Evolutionary conservation across 2,329 filamentous ascomycete species (phyloP).

Genomic region (Pseudogymnoascus sp.): DNA sequence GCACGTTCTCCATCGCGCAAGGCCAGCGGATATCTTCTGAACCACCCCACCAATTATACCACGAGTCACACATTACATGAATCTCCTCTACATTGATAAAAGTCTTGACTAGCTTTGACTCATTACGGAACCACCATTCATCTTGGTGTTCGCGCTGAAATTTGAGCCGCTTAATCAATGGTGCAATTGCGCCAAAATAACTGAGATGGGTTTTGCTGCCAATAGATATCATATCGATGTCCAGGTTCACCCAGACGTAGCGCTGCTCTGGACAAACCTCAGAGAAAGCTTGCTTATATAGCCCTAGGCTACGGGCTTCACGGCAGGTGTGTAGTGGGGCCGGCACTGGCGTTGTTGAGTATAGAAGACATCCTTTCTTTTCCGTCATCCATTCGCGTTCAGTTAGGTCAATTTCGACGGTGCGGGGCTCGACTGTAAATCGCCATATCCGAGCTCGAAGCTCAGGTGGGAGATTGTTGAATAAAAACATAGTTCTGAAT

Average conservation of each 20-base stretch:
- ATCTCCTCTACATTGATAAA: background rate
- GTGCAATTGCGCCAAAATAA: background rate
- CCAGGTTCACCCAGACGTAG: background rate
- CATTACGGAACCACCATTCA: background rate
- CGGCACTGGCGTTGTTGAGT: background rate
- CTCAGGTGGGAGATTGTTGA: conserved; percentile 18
- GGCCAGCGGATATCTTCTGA: background rate
- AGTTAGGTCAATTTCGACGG: background rate
- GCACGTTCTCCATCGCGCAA: background rate
- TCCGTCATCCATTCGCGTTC: too few relatives aligned
- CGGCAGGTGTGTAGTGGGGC: background rate
- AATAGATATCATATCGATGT: background rate
- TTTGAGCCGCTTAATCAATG: background rate
- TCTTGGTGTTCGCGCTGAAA: background rate
- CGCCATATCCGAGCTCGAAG: conserved; percentile 18
- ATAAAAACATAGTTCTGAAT: background rate
- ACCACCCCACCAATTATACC: background rate
- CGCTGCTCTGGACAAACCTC: background rate
- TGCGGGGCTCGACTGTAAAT: conserved; percentile 14
- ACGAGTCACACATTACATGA: background rate
- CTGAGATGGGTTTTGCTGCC: background rate
- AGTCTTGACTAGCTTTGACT: too few relatives aligned
- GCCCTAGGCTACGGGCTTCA: background rate
- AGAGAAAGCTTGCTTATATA: background rate
- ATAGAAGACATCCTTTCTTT: background rate